These are phyloP conservation scores for Crassisporium funariophilum DNA, from an alignment of 768 basidiomycete genomes.

Conservation along the genomic window DNA sequence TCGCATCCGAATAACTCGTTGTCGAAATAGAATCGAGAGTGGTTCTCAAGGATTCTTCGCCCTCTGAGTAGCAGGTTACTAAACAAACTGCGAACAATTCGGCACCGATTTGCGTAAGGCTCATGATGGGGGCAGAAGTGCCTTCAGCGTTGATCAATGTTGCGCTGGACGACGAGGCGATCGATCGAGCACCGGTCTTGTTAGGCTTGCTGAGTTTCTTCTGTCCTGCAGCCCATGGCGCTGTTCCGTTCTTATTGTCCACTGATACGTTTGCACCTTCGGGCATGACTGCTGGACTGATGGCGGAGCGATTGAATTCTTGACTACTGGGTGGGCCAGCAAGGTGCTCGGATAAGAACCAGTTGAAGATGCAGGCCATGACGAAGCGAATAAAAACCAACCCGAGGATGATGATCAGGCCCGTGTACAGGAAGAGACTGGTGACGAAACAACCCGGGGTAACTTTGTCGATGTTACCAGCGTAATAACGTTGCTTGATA, in stretches of 20 bases:
- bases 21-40: constrained; percentile 92
- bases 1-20: constrained; percentile 88
- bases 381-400: constrained; percentile 90
- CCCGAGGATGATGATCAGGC: constrained; percentile 87
- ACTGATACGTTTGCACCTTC: constrained; percentile 95
- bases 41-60: constrained; percentile 86
- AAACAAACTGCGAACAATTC: constrained; percentile 95
- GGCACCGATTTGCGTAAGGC: constrained; percentile 86
- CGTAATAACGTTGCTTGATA: constrained; percentile 82
- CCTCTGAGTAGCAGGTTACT: constrained; percentile 98
- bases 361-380: constrained; percentile 97
- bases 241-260: constrained; percentile 88
- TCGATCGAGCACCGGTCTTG: constrained; percentile 52
- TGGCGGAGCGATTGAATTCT: constrained; percentile 78
- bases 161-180: constrained; percentile 53
- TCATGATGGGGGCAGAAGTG: constrained; percentile 66
- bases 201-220: constrained; percentile 52
- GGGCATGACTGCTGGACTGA: constrained; percentile 95
- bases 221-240: constrained; percentile 82
- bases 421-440: constrained; percentile 84
- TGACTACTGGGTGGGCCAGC: constrained; percentile 74
- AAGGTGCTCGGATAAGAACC: constrained; percentile 87
- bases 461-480: constrained; percentile 95
- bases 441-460: constrained; percentile 95
- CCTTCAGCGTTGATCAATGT: constrained; percentile 54